Evolutionary conservation across 2,329 filamentous ascomycete species (phyloP), one percentile per base, ranked within the genome.

Genomic region (Penicillium brasilianum): DNA sequence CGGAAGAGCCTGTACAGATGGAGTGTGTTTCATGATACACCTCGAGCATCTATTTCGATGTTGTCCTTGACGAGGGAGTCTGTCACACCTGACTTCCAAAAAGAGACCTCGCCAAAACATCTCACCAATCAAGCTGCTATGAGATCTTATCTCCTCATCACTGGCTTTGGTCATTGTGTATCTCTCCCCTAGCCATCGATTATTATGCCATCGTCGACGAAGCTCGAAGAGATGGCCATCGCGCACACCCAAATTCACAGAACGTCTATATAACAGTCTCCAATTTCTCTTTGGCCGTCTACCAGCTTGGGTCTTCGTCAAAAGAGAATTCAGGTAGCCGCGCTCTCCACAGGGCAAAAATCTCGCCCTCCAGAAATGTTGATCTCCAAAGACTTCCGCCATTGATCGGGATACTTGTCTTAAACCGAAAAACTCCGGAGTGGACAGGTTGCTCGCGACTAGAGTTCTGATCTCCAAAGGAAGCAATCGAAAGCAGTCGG

Each of bases 401-500:
- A 61, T 61, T 41, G 55, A 57, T 55, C 55, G 50, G 30, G 51
- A 55, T 58, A 32, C 18, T 14, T 36, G 20, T 34, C 59, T 57
- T 36, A 58, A 34, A 37, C 14, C 22, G n/a, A 61, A 25, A 36
- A 61, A 61, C n/a, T 61, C 51, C 18, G 25, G 34, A 39, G 43
- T 61, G 49, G 55, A 34, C 39, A 58, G 55, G 9, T 51, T 51
- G 22, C 2, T 30, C 28, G 59, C 55, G 16, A 61, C 37, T 39
- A 36, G n/a, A 20, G 52, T 16, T 46, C 55, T 44, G 11, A 58
- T 55, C 44, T 61, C 59, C 30, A 61, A 39, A 14, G 55, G 50
- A 16, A 61, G 44, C 14, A 46, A 10, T 30, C 30, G 22, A 37
- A 61, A 61, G 25, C 36, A 51, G 22, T 58, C 55, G 10, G 36